These are phyloP conservation scores for Mycena metata DNA, from an alignment of 768 basidiomycete genomes.

Conservation along the genomic window DNA sequence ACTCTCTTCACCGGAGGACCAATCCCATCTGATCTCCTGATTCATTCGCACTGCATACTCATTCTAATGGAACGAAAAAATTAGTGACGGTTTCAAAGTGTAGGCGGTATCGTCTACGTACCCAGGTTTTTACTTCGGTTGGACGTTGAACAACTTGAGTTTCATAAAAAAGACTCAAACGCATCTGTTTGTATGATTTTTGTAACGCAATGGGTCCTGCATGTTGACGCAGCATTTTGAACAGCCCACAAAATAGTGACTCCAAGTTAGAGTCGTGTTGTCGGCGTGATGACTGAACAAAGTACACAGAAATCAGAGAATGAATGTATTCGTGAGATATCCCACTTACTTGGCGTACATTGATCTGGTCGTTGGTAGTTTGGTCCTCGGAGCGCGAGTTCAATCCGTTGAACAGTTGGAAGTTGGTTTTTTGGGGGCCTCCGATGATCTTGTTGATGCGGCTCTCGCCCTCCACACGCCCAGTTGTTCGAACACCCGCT, in stretches of 20 bases:
- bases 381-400: constrained; percentile 44
- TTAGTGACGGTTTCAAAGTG: no score
- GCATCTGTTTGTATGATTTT: constrained; percentile 48
- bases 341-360: constrained; percentile 42
- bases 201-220: constrained; percentile 49
- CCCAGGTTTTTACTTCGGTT: constrained; percentile 20
- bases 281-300: constrained; percentile 41
- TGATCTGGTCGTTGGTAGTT: constrained; percentile 37
- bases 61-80: no score
- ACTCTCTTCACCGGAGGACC: no score
- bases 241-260: constrained; percentile 41
- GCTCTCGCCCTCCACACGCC: constrained; percentile 48
- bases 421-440: constrained; percentile 42
- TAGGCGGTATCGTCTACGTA: no score
- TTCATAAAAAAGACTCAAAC: constrained; percentile 46
- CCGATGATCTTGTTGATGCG: constrained; percentile 44
- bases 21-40: no score
- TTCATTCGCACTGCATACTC: no score
- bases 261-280: constrained; percentile 47
- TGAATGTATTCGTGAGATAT: background rate
- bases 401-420: constrained; percentile 43
- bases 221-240: constrained; percentile 43
- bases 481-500: constrained; percentile 49
- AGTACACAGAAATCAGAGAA: background rate
- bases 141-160: constrained; percentile 44